A percentile compares a stretch with the other conserved stretches of the same genome.
Evolutionary conservation across 2,329 filamentous ascomycete species (phyloP).

Genomic region (Pestalotiopsis sp.): DNA sequence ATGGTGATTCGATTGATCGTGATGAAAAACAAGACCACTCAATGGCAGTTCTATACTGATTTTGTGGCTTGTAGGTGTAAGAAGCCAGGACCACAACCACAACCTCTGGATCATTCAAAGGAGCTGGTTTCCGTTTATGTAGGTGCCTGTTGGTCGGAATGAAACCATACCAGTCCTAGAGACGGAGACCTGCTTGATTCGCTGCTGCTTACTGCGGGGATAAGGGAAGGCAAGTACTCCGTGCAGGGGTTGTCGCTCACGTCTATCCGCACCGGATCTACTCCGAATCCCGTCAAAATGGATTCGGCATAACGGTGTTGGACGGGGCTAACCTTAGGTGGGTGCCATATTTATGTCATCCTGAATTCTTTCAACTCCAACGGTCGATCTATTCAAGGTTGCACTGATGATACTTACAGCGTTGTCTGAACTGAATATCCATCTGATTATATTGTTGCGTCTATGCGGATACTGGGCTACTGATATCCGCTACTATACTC

Average conservation of each 20-base stretch:
- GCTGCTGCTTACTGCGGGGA: neutral
- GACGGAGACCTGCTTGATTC: neutral
- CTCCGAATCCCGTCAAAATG: neutral
- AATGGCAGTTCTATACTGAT: neutral
- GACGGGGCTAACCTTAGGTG: neutral
- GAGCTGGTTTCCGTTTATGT: neutral
- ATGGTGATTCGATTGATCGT: neutral
- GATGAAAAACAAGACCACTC: neutral
- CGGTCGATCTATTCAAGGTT: too few relatives aligned
- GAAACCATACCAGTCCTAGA: neutral
- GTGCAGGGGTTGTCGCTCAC: neutral
- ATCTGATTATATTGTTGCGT: neutral
- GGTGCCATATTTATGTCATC: neutral
- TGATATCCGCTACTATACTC: constrained; percentile 29
- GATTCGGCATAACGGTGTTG: neutral
- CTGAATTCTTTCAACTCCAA: neutral
- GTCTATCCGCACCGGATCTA: neutral
- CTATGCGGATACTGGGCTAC: constrained; percentile 5
- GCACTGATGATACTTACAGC: neutral
- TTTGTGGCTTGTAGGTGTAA: neutral
- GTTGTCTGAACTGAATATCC: neutral
- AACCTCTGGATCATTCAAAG: neutral
- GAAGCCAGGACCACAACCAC: neutral
- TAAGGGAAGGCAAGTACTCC: neutral
- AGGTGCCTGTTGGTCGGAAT: neutral